These are phyloP conservation scores for Amaranthus hypochondriacus DNA, from an alignment of 148 eudicot genomes.

Conservation along the genomic window DNA sequence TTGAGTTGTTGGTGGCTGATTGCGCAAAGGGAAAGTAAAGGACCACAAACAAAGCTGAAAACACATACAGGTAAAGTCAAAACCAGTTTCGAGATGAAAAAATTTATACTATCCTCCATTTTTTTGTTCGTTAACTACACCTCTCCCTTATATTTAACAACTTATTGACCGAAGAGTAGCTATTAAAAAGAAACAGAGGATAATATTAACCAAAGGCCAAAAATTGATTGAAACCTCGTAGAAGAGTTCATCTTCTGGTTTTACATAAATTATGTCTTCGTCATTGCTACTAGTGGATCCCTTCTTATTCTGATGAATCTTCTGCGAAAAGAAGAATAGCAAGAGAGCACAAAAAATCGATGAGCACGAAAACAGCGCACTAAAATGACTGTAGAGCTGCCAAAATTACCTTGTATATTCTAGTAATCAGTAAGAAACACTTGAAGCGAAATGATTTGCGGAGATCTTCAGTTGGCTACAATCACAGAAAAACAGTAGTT, in stretches of 20 bases:
- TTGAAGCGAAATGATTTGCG: conserved; percentile 62
- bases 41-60: conserved; percentile 87
- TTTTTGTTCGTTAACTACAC: no score
- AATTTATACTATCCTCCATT: no score
- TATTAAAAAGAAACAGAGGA: no score
- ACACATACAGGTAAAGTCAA: conserved; percentile 18
- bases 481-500: conserved; percentile 15
- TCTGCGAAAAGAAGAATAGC: conserved; percentile 33
- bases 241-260: conserved; percentile 85
- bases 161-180: no score
- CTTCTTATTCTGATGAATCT: conserved; percentile 39
- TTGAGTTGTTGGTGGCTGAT: conserved; percentile 45
- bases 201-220: background rate
- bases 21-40: conserved; percentile 53
- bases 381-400: background rate
- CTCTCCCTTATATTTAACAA: no score
- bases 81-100: background rate
- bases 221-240: conserved; percentile 40
- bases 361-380: background rate
- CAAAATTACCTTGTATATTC: conserved; percentile 67
- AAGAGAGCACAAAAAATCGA: background rate
- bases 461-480: conserved; percentile 76
- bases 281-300: conserved; percentile 34
- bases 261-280: conserved; percentile 60
- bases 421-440: conserved; percentile 53